Conservation (phyloP, 2,329 filamentous ascomycete species). For the Pseudogymnoascus sp. region DNA sequence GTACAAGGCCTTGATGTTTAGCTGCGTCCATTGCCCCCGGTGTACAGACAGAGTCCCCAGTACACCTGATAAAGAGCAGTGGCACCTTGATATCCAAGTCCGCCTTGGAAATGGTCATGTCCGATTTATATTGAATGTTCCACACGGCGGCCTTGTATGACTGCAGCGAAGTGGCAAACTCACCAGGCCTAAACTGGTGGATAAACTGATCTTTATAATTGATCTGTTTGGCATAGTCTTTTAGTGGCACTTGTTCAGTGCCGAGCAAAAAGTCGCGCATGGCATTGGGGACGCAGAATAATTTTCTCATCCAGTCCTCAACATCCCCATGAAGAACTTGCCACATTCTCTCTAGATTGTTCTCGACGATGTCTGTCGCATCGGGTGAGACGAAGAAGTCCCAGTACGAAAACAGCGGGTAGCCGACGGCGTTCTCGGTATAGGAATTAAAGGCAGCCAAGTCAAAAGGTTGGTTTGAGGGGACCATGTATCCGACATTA, state of each 20-base stretch:
- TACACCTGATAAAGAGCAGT: constrained; percentile 29
- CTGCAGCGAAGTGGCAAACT: constrained; percentile 30
- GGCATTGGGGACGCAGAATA: constrained; percentile 31
- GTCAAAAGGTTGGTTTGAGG: constrained; percentile 27
- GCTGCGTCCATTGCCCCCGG: constrained; percentile 25
- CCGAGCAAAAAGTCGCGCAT: constrained; percentile 25
- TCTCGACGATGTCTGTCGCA: constrained; percentile 30
- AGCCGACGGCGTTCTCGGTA: constrained; percentile 30
- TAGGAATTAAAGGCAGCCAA: constrained; percentile 29
- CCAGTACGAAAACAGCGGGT: constrained; percentile 37
- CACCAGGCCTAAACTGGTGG: constrained; percentile 25
- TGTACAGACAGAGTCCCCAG: constrained; percentile 28
- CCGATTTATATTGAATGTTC: constrained; percentile 24
- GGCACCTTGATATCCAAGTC: constrained; percentile 29
- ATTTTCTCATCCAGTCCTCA: constrained; percentile 26
- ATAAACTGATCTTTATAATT: constrained; percentile 29
- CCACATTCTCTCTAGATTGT: constrained; percentile 33
- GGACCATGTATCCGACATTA: constrained; percentile 35
- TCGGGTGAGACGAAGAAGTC: constrained; percentile 36
- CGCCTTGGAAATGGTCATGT: constrained; percentile 21
- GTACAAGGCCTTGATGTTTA: constrained; percentile 24
- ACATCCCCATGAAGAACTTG: constrained; percentile 27
- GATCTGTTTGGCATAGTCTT: constrained; percentile 28
- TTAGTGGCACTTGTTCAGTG: constrained; percentile 23
- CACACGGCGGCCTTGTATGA: constrained; percentile 29